phyloP scores from a whole-genome alignment of 225 moss, liverwort and hornwort species.

The Takakia lepidozioides region DNA sequence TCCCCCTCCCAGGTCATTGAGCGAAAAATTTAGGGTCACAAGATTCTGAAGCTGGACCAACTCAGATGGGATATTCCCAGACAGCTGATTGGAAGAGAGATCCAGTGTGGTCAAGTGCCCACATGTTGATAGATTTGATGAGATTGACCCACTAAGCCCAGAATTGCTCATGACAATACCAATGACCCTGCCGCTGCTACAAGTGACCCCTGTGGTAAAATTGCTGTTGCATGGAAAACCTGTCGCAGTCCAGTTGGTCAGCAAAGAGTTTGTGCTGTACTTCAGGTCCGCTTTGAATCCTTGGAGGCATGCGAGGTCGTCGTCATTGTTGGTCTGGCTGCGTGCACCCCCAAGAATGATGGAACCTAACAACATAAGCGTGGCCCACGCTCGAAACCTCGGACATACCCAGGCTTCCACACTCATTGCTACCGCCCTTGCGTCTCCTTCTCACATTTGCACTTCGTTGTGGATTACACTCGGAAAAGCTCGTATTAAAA shows the following conservation, averaged over 20 bases:
- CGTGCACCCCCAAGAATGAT: slow-evolving; percentile 4
- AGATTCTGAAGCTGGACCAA: slow-evolving; percentile 56
- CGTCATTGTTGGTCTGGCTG: slow-evolving; percentile 16
- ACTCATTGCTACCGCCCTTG: not conserved
- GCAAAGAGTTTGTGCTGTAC: slow-evolving; percentile 5
- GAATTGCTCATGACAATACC: slow-evolving; percentile 31
- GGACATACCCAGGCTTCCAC: not conserved
- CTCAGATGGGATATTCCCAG: slow-evolving; percentile 44
- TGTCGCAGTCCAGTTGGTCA: slow-evolving; percentile 54
- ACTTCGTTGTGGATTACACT: too few species aligned
- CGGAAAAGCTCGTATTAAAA: too few species aligned
- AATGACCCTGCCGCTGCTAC: slow-evolving; percentile 53
- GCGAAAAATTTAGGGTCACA: slow-evolving; percentile 51
- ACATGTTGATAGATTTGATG: slow-evolving; percentile 50
- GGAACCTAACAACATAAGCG: not conserved
- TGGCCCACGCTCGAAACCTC: not conserved
- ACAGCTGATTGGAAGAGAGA: slow-evolving; percentile 54
- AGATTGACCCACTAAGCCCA: slow-evolving; percentile 56
- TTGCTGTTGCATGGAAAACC: slow-evolving; percentile 60
- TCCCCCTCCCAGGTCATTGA: slow-evolving; percentile 49
- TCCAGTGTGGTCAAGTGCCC: slow-evolving; percentile 56
- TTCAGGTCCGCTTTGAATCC: slow-evolving; percentile 29
- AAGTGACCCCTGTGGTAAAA: slow-evolving; percentile 35
- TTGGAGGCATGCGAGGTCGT: slow-evolving; percentile 54
- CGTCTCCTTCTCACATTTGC: slow-evolving; percentile 1